These are phyloP conservation scores for Mortierella claussenii DNA, from an alignment of 192 early-diverging fungal genomes.

Conservation along the genomic window DNA sequence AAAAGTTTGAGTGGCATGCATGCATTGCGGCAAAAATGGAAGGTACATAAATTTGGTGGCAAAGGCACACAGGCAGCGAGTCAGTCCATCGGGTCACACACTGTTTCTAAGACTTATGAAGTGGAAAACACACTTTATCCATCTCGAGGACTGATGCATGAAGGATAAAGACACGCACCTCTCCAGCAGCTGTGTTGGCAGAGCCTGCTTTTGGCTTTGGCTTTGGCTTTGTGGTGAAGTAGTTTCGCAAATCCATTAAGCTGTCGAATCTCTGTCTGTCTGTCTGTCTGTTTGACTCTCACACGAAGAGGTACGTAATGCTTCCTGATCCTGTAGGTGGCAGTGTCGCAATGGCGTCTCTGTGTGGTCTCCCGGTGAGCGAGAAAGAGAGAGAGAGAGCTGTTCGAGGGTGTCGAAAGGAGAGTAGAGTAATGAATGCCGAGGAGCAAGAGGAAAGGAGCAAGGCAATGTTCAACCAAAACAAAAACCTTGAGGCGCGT, in stretches of 20 bases:
- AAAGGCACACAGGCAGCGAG: conserved; percentile 27
- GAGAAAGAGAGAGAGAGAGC: too few relatives aligned
- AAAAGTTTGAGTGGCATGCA: background rate
- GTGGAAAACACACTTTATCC: background rate
- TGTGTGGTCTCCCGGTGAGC: background rate
- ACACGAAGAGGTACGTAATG: background rate
- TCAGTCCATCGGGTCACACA: background rate
- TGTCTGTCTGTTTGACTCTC: background rate
- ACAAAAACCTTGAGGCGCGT: too few relatives aligned
- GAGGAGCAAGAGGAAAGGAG: too few relatives aligned
- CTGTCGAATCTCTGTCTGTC: background rate
- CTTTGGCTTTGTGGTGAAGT: conserved; percentile 30
- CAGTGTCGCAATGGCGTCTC: too few relatives aligned
- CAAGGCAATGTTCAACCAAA: too few relatives aligned
- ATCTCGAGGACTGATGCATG: background rate
- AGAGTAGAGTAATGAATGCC: too few relatives aligned
- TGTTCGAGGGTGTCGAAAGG: too few relatives aligned
- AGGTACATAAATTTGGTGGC: conserved; percentile 55
- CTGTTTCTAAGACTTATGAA: too few relatives aligned
- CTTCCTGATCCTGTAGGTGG: too few relatives aligned
- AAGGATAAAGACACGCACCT: conserved; percentile 1
- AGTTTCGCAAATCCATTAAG: conserved; percentile 51
- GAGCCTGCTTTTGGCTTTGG: conserved; percentile 7
- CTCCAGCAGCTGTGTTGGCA: background rate
- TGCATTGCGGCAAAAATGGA: too few relatives aligned